A percentile compares a stretch with the other conserved stretches of the same genome.
Evolutionary conservation across 2,329 filamentous ascomycete genomes (phyloP).

Genomic region (Colletotrichum theobromicola): DNA sequence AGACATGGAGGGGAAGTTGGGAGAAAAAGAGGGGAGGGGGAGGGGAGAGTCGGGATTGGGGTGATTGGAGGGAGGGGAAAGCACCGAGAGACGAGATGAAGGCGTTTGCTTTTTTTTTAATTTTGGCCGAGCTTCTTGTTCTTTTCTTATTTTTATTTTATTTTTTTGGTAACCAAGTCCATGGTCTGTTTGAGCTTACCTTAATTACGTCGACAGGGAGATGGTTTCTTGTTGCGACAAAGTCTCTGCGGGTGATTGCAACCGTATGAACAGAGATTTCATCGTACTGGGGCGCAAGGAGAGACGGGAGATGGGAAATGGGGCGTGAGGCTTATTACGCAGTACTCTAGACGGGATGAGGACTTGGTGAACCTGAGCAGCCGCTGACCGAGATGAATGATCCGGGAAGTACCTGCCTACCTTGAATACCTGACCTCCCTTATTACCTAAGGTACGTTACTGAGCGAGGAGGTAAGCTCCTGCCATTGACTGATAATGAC

Average conservation of each 20-base stretch:
- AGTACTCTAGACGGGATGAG: not conserved
- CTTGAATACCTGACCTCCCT: too few species aligned
- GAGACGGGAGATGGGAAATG: not conserved
- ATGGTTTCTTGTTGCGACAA: constrained; percentile 14
- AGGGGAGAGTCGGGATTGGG: not conserved
- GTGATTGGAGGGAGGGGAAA: not conserved
- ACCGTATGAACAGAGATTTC: not conserved
- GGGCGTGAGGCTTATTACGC: not conserved
- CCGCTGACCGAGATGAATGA: not conserved
- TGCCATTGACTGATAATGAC: not conserved
- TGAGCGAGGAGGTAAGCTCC: not conserved
- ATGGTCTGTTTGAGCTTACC: not conserved
- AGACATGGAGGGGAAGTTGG: not conserved
- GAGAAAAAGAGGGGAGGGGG: not conserved
- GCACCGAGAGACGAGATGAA: constrained; percentile 7
- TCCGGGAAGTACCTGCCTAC: not conserved
- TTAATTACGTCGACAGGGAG: constrained; percentile 7
- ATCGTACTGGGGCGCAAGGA: not conserved
- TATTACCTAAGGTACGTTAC: not conserved
- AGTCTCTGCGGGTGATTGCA: not conserved
- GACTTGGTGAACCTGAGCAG: not conserved
- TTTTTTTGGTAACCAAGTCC: too few species aligned
- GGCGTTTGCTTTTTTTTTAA: not conserved
- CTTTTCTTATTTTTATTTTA: not conserved
- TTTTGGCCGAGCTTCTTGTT: not conserved